Base-by-base conservation (phyloP, 352 stramenopile genomes). In the Blastocystis sp. region DNA sequence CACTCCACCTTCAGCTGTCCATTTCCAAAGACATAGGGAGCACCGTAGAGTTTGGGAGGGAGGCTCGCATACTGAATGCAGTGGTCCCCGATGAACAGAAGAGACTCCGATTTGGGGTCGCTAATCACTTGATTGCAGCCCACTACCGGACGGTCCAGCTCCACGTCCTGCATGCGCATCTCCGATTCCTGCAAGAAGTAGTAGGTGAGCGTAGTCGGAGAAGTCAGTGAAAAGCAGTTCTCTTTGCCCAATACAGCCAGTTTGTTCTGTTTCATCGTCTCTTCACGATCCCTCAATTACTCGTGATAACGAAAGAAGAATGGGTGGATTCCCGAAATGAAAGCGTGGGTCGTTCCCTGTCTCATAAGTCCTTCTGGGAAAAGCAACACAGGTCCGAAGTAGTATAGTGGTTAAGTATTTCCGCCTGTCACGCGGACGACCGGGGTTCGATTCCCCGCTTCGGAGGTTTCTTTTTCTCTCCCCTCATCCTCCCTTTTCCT, bases 351-450 rank as follows among this genome's bases (percentile, higher is more conserved):
- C 6, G 48, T 57, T 14, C 48, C 14, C 48, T 57, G 6, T 57
- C 48, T 57, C 48, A 57, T 57, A 1, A 1, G 14, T 7, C 48
- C 14, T 48, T 2, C 11, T 11, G 40, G 43, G 11, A 34, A 21
- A 77, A 2, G 0, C 21, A 48, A 40, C 57, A 54, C 74, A 64
- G 71, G 21, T 81, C 71, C 71, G 71, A 81, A 81, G 71, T 81
- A 81, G 71, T 81, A 81, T 81, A 81, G 71, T 81, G 74, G 48
- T 84, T 84, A 54, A 69, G 74, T 81, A 81, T 81, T 68, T 82
- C 74, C 74, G 74, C 74, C 74, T 82, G 74, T 82, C 74, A 82
- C 74, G 74, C 74, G 74, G 74, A 82, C 74, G 74, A 82, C 74
- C 74, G 74, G 74, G 54, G 74, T 82, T 82, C 74, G 74, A 82